A percentile compares a stretch with the other conserved stretches of the same genome.
Evolutionary conservation across 2,329 filamentous ascomycete genomes (phyloP).

Genomic region (Aspergillus piperis): DNA sequence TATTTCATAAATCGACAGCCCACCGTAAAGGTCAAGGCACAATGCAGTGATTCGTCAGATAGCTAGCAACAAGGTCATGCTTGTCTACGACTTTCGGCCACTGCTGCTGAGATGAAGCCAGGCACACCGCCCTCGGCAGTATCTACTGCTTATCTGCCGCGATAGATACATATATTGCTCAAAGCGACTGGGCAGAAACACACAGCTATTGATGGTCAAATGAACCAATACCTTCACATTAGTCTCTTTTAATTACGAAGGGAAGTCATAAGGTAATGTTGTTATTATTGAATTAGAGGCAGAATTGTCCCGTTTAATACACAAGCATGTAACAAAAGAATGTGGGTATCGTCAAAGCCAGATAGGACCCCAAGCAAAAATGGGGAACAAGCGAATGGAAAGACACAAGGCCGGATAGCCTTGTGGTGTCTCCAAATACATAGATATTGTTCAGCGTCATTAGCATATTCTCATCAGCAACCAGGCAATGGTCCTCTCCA

Average conservation of each 20-base stretch:
- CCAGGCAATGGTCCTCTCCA: constrained; percentile 4
- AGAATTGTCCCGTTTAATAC: background rate
- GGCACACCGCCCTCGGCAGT: constrained; percentile 4
- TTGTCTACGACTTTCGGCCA: background rate
- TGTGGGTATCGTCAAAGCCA: constrained; percentile 35
- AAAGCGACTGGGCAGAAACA: background rate
- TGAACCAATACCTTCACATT: background rate
- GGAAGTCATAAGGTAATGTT: background rate
- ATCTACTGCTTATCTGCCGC: background rate
- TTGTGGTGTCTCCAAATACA: background rate
- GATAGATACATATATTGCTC: background rate
- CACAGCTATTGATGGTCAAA: background rate
- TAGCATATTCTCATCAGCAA: constrained; percentile 17
- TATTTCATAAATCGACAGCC: constrained; percentile 12
- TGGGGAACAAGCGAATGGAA: constrained; percentile 14
- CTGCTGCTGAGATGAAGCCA: background rate
- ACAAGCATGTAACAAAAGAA: constrained; percentile 24
- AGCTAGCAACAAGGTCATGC: background rate
- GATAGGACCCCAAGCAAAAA: constrained; percentile 18
- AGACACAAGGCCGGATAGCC: constrained; percentile 13
- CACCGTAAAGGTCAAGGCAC: background rate
- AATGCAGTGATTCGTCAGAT: background rate
- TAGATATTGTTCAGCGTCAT: background rate
- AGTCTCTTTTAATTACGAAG: background rate
- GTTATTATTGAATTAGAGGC: background rate